Evolutionary conservation across 2,329 filamentous ascomycete species (phyloP).

Genomic region (Nigrospora sphaerica): DNA sequence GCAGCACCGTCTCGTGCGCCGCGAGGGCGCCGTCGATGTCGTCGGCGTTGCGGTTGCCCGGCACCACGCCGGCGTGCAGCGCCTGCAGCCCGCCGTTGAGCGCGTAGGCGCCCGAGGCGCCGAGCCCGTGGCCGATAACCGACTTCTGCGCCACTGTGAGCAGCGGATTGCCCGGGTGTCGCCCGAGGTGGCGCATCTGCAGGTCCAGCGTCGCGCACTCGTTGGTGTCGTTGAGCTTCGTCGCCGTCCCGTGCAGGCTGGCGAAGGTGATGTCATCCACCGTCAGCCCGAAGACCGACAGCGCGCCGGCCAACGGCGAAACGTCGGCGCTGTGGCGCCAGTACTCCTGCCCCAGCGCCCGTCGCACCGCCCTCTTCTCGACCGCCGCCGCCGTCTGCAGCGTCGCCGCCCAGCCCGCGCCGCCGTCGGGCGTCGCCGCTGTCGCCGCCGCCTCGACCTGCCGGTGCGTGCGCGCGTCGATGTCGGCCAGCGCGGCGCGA

Average conservation of each 20-base stretch:
- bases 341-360: constrained; percentile 94
- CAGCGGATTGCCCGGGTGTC: constrained; percentile 91
- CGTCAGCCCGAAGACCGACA: constrained; percentile 96
- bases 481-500: neutral
- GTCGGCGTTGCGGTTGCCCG: constrained; percentile 95
- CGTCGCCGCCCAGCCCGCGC: neutral
- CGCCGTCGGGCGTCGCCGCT: neutral
- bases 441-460: neutral
- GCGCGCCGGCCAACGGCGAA: constrained; percentile 86
- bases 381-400: constrained; percentile 77
- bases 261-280: constrained; percentile 92
- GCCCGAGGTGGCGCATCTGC: constrained; percentile 89
- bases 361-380: constrained; percentile 91
- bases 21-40: constrained; percentile 96
- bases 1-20: constrained; percentile 95
- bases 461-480: neutral
- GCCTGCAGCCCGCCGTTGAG: constrained; percentile 97
- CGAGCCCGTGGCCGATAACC: constrained; percentile 96
- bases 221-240: constrained; percentile 98
- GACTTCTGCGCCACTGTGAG: constrained; percentile 99
- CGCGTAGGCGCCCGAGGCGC: constrained; percentile 98
- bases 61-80: constrained; percentile 86
- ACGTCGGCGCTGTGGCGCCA: constrained; percentile 95
- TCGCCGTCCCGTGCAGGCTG: constrained; percentile 98
- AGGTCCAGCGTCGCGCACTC: constrained; percentile 96